These are phyloP conservation scores for Vanderwaltozyma yarrowii DNA, from an alignment of 805 yeast genomes.

Conservation along the genomic window DNA sequence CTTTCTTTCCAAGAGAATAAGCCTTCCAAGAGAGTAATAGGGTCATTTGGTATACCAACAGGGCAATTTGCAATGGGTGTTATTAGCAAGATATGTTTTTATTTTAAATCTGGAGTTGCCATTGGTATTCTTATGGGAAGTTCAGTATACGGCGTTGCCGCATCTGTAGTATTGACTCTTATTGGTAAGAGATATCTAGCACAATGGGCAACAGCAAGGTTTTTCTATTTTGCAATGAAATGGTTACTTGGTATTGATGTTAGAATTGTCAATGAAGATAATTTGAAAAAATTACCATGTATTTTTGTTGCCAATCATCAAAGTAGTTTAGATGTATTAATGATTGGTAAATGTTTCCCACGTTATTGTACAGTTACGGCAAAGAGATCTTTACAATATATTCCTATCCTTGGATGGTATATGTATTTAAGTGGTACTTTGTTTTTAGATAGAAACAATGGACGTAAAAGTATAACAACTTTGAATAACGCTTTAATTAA, in stretches of 20 bases:
- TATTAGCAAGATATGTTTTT: background rate
- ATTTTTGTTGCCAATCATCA: slow-evolving; percentile 84
- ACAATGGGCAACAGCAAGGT: slow-evolving; percentile 85
- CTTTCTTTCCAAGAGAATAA: too few species aligned
- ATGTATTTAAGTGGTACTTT: slow-evolving; percentile 86
- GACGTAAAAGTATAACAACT: slow-evolving; percentile 64
- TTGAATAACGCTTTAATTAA: slow-evolving; percentile 56
- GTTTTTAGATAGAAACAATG: slow-evolving; percentile 73
- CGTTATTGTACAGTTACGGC: slow-evolving; percentile 87
- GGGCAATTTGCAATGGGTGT: too few species aligned
- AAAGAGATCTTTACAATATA: slow-evolving; percentile 67
- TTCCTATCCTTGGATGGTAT: slow-evolving; percentile 97
- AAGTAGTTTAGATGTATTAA: slow-evolving; percentile 71
- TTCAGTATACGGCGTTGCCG: background rate
- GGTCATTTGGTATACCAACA: too few species aligned
- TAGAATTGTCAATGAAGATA: slow-evolving; percentile 54
- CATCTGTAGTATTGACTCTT: background rate
- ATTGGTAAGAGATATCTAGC: slow-evolving; percentile 69
- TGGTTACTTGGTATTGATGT: slow-evolving; percentile 59
- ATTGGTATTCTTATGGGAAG: background rate
- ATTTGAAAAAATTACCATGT: slow-evolving; percentile 55
- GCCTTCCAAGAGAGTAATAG: too few species aligned
- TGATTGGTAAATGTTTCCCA: slow-evolving; percentile 79
- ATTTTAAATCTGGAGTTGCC: background rate
- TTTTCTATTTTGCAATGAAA: slow-evolving; percentile 56